These are phyloP conservation scores for Umbelopsis sp. DNA, from an alignment of 192 early-diverging fungal species.

Conservation along the genomic window DNA sequence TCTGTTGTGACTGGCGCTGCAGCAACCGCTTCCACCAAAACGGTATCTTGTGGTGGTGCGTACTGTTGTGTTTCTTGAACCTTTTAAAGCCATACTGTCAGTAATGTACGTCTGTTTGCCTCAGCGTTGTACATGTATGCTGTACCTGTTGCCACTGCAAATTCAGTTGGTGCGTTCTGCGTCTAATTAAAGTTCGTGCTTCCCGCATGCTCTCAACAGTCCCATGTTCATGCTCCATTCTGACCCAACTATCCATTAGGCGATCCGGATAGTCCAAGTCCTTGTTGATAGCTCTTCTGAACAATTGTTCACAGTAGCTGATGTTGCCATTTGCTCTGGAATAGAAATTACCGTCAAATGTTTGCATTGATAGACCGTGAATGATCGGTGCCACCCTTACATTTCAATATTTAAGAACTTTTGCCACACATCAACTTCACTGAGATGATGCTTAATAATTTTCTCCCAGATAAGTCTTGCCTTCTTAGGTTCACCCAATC, in stretches of 20 bases:
- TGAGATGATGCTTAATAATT: constrained; percentile 33
- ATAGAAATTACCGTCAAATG: too few relatives aligned
- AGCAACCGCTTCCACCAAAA: too few relatives aligned
- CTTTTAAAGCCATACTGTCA: not conserved
- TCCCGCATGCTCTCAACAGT: constrained; percentile 22
- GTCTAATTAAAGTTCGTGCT: constrained; percentile 27
- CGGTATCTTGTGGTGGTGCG: not conserved
- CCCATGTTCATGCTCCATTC: constrained; percentile 42
- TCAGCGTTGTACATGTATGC: too few relatives aligned
- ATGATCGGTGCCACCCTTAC: constrained; percentile 6
- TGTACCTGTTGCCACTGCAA: constrained; percentile 26
- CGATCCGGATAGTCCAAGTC: constrained; percentile 44
- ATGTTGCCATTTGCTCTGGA: constrained; percentile 26
- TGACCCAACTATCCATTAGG: constrained; percentile 39
- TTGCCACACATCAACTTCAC: constrained; percentile 39
- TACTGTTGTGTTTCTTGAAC: not conserved
- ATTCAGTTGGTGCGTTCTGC: constrained; percentile 12
- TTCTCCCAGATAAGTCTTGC: constrained; percentile 44
- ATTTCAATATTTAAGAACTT: constrained; percentile 44
- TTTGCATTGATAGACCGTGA: not conserved
- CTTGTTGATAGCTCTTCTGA: constrained; percentile 33
- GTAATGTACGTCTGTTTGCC: too few relatives aligned
- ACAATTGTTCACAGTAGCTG: constrained; percentile 21
- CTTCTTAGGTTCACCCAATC: constrained; percentile 24
- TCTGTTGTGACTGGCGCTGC: too few relatives aligned